Evolutionary conservation across 495 filamentous ascomycete species (phyloP).

Genomic region (Neurospora sp.): DNA sequence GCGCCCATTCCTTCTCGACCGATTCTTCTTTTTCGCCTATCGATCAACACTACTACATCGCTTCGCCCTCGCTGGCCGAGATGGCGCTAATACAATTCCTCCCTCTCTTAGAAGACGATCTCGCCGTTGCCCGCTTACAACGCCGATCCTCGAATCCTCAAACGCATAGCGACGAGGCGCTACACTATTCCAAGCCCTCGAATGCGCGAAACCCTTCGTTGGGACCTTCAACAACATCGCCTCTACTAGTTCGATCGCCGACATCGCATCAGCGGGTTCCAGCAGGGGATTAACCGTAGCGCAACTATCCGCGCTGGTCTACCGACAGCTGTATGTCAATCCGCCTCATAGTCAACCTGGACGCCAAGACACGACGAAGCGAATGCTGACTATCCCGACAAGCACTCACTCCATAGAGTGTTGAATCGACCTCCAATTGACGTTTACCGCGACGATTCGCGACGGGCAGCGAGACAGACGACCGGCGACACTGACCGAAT

Average conservation of each 20-base stretch:
- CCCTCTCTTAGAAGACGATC: background rate
- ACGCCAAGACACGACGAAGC: background rate
- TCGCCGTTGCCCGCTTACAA: background rate
- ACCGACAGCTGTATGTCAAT: background rate
- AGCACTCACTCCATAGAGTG: background rate
- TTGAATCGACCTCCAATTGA: background rate
- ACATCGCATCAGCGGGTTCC: background rate
- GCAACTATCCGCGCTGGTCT: background rate
- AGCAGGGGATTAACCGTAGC: background rate
- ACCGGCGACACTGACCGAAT: background rate
- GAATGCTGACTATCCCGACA: background rate
- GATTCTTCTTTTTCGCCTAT: background rate
- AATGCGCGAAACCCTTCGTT: background rate
- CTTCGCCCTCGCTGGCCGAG: background rate
- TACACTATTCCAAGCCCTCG: background rate
- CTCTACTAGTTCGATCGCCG: background rate
- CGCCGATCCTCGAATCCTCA: background rate
- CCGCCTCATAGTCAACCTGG: background rate
- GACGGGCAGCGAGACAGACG: background rate
- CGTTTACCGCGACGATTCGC: background rate
- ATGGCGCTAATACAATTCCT: background rate
- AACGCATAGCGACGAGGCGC: background rate
- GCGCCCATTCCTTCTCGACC: background rate
- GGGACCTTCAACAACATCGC: background rate
- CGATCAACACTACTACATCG: background rate